These are phyloP conservation scores for Juglanconis oblonga DNA, from an alignment of 2,329 filamentous ascomycete species.

Conservation along the genomic window DNA sequence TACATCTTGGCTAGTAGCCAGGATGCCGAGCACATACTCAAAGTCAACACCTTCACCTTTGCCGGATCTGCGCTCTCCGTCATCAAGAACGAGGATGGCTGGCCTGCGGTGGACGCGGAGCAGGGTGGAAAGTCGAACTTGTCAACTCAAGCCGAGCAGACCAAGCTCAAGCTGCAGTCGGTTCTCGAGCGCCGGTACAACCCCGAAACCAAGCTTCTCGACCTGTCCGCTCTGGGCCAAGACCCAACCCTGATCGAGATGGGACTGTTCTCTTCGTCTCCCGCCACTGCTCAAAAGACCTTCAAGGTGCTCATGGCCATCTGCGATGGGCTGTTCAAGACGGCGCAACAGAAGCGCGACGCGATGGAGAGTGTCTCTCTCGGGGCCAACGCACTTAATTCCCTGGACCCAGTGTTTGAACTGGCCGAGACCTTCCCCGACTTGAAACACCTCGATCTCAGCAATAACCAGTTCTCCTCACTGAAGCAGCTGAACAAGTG, in stretches of 20 bases:
- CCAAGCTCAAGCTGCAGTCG: constrained; percentile 65
- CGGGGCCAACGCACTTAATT: constrained; percentile 73
- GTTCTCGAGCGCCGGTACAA: constrained; percentile 77
- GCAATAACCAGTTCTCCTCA: constrained; percentile 73
- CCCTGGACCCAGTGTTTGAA: constrained; percentile 68
- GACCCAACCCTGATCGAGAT: constrained; percentile 71
- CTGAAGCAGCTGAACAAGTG: constrained; percentile 68
- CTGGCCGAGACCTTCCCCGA: constrained; percentile 80
- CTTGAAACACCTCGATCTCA: constrained; percentile 84
- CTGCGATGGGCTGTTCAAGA: constrained; percentile 74
- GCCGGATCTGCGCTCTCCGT: constrained; percentile 62
- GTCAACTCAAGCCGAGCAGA: constrained; percentile 41
- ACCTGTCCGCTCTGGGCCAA: constrained; percentile 73
- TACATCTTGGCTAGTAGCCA: constrained; percentile 65
- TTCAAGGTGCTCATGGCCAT: constrained; percentile 90
- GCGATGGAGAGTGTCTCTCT: constrained; percentile 81
- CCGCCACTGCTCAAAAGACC: constrained; percentile 75
- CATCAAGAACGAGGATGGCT: constrained; percentile 40
- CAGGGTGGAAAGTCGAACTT: constrained; percentile 1
- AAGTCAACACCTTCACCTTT: constrained; percentile 67
- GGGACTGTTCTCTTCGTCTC: constrained; percentile 71
- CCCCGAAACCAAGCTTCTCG: constrained; percentile 67
- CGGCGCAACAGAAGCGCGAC: constrained; percentile 67
- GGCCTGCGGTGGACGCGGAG: constrained; percentile 39
- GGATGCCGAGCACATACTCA: constrained; percentile 61